Conservation (phyloP, 345 rosid genomes). For the Dimocarpus longan region DNA sequence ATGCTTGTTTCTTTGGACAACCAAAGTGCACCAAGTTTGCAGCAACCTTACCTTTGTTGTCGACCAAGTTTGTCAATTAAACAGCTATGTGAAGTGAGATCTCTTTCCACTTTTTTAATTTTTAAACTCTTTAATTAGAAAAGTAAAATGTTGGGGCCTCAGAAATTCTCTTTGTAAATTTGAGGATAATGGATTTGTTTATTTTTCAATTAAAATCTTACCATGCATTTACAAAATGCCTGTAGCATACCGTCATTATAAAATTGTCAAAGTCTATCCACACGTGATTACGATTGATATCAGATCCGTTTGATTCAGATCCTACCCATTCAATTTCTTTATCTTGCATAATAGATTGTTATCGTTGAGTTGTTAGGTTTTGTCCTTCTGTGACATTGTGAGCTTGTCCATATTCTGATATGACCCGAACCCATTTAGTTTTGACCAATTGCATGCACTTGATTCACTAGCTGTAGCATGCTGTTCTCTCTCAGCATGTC, state of each 20-base stretch:
- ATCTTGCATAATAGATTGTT: background rate
- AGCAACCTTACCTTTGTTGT: conserved; percentile 79
- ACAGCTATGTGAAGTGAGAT: conserved; percentile 82
- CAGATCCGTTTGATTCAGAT: background rate
- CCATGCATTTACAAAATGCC: background rate
- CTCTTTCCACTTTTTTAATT: conserved; percentile 30
- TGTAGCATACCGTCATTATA: background rate
- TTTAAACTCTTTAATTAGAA: conserved; percentile 10
- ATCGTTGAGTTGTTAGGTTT: conserved; percentile 3
- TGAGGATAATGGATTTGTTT: background rate
- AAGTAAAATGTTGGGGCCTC: conserved; percentile 4
- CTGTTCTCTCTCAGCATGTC: background rate
- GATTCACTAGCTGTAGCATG: conserved; percentile 1
- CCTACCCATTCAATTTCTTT: background rate
- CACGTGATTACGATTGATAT: background rate
- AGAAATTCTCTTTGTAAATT: background rate
- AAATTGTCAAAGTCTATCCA: background rate
- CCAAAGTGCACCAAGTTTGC: conserved; percentile 57
- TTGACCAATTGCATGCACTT: background rate
- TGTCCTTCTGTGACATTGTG: background rate
- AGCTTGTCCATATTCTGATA: conserved; percentile 2
- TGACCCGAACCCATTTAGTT: conserved; percentile 4
- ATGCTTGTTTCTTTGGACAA: conserved; percentile 75
- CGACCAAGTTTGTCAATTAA: conserved; percentile 66
- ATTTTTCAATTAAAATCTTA: background rate